Percentiles rank a stretch among this genome's conserved stretches.
These are phyloP conservation scores for Mortierella alpina DNA, from an alignment of 192 early-diverging fungal genomes.

Conservation along the genomic window DNA sequence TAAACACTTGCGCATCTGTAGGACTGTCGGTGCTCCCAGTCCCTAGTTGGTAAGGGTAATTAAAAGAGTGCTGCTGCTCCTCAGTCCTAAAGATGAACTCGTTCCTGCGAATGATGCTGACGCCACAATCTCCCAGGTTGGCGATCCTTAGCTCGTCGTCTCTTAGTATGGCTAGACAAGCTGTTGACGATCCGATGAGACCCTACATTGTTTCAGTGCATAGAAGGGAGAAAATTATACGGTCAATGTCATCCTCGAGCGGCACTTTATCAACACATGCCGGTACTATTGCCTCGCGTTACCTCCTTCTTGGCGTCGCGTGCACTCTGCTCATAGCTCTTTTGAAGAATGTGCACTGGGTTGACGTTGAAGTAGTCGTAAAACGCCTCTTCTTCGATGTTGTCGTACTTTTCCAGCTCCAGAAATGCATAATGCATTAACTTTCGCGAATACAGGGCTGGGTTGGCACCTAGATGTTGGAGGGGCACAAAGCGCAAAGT, in stretches of 20 bases:
- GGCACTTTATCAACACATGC: neutral
- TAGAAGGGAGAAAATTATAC: neutral
- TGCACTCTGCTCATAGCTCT: slow-evolving; percentile 80
- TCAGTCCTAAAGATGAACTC: slow-evolving; percentile 93
- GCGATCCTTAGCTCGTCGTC: slow-evolving; percentile 94
- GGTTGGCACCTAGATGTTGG: slow-evolving; percentile 76
- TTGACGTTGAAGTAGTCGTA: slow-evolving; percentile 83
- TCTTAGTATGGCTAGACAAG: slow-evolving; percentile 85
- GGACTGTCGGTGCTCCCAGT: slow-evolving; percentile 86
- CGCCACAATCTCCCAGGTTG: slow-evolving; percentile 95
- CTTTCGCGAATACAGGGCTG: slow-evolving; percentile 90
- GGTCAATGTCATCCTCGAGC: neutral
- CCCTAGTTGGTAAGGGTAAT: slow-evolving; percentile 97
- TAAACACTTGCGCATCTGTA: slow-evolving; percentile 84
- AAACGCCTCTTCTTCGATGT: slow-evolving; percentile 81
- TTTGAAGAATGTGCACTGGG: slow-evolving; percentile 84
- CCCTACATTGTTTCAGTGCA: slow-evolving; percentile 56
- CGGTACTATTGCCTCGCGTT: slow-evolving; percentile 1
- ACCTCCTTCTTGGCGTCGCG: slow-evolving; percentile 77
- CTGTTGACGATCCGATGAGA: slow-evolving; percentile 93
- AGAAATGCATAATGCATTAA: slow-evolving; percentile 92
- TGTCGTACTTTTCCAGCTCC: slow-evolving; percentile 89
- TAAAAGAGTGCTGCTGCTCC: slow-evolving; percentile 99
- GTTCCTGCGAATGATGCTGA: slow-evolving; percentile 87
- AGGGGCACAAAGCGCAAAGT: no score